These are phyloP conservation scores for Colletotrichum tamarilloi DNA, from an alignment of 2,329 filamentous ascomycete genomes.

Conservation along the genomic window DNA sequence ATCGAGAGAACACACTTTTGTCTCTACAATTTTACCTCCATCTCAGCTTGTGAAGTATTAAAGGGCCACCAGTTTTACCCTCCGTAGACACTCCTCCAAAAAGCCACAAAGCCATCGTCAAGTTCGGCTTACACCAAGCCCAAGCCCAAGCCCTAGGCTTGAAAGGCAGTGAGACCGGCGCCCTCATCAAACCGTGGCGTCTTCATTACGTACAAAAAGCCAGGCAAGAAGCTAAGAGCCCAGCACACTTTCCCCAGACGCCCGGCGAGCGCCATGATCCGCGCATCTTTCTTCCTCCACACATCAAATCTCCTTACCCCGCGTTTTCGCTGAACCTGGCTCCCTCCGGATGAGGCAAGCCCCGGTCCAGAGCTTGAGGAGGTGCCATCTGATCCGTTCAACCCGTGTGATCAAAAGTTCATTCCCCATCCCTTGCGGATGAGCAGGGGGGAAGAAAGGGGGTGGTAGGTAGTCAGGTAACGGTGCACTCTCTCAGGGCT, in stretches of 20 bases:
- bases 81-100: not conserved
- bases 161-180: not conserved
- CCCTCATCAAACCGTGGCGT: conserved; percentile 5
- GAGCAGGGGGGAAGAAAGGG: not conserved
- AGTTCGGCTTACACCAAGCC: not conserved
- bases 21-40: not conserved
- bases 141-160: not conserved
- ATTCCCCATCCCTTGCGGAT: not conserved
- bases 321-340: conserved; percentile 7
- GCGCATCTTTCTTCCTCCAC: not conserved
- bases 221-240: not conserved
- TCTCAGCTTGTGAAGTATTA: not conserved
- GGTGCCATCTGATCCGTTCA: conserved; percentile 21
- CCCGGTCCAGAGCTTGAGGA: not conserved
- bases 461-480: conserved; percentile 26
- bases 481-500: conserved; percentile 19
- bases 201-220: not conserved
- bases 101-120: conserved; percentile 8
- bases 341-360: conserved; percentile 6
- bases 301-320: not conserved
- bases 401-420: conserved; percentile 10
- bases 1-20: not conserved
- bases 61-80: not conserved
- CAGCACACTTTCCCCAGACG: not conserved
- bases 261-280: not conserved